Base-by-base conservation (phyloP, 2,329 filamentous ascomycete species). In the Ramichloridium luteum region DNA sequence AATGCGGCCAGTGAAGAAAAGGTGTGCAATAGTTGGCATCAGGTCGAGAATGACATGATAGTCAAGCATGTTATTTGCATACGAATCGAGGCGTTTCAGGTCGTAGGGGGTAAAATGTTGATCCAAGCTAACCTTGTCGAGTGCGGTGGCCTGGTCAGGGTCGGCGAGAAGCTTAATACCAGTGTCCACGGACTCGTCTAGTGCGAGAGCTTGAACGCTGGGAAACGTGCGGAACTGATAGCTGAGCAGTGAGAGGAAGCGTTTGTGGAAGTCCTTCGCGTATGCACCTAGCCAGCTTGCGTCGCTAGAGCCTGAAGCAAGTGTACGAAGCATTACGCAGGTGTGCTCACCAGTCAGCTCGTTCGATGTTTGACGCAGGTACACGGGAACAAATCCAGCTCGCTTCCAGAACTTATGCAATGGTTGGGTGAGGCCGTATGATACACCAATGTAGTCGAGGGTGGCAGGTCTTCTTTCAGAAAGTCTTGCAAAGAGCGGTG, bases 351-450 rank as follows among this genome's bases (percentile, higher is more conserved):
- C 90, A 0, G 92, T 98, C 27, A 98, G 68, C 35, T 96, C 90
- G 53, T 96, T 98, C 31, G 90, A 70, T 2, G 92, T 98, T 62
- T 98, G 90, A 18, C 90, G 74, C 10, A 98, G 70, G 50, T 98
- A 98, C 1, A 98, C 83, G 0, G 90, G 90, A 2, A 77, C 74
- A 55, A 94, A 98, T 1, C 68, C 67, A 11, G 80, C 74, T 20
- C 81, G 79, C 60, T 94, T 93, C 90, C 90, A 98, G 67, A 98
- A 98, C 52, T 83, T 92, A 62, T 93, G 90, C 10, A 98, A 73
- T 10, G 74, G 69, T 23, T 77, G 68, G 0, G 90, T 98, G 35
- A 98, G 66, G 32, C 90, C 92, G 54, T 93, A 98, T 50, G 83
- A 93, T 30, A 98, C 92, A 52, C 92, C 90, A 11, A 98, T 59